These are phyloP conservation scores for Yamadazyma jaroonii DNA, from an alignment of 1,139 yeast species.

Conservation along the genomic window DNA sequence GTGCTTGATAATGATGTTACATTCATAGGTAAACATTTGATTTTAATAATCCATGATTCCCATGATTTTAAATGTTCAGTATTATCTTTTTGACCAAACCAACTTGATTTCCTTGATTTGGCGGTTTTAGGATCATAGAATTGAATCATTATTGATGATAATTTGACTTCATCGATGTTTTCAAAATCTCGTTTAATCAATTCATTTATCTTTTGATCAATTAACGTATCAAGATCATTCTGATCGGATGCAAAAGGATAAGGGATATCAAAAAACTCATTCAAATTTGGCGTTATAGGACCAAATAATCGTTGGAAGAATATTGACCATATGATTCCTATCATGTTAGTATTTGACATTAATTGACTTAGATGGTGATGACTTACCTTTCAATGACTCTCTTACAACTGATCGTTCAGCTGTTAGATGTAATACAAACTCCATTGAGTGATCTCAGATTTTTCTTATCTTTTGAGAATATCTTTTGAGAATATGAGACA, in stretches of 20 bases:
- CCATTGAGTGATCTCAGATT: slow-evolving; percentile 23
- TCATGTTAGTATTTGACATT: not conserved
- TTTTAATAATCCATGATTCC: slow-evolving; percentile 44
- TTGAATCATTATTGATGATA: slow-evolving; percentile 26
- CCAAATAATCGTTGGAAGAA: slow-evolving; percentile 74
- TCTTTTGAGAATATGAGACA: no score
- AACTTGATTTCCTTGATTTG: slow-evolving; percentile 35
- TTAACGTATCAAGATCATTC: slow-evolving; percentile 43
- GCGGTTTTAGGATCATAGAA: slow-evolving; percentile 26
- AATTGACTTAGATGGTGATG: not conserved
- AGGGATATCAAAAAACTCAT: slow-evolving; percentile 42
- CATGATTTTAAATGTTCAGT: slow-evolving; percentile 26
- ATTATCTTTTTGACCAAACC: slow-evolving; percentile 38
- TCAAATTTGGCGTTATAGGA: slow-evolving; percentile 53
- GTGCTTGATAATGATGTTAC: slow-evolving; percentile 3
- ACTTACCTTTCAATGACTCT: slow-evolving; percentile 46
- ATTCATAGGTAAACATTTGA: slow-evolving; percentile 31
- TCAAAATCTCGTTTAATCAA: slow-evolving; percentile 32
- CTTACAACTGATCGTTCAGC: slow-evolving; percentile 45
- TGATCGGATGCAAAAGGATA: slow-evolving; percentile 43
- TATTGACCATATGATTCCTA: slow-evolving; percentile 64
- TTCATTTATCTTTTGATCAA: slow-evolving; percentile 39
- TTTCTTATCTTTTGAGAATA: no score
- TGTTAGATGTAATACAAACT: slow-evolving; percentile 33
- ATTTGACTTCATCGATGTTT: slow-evolving; percentile 6